Conservation (phyloP, 352 stramenopile species). For the Blastocystis sp. region DNA sequence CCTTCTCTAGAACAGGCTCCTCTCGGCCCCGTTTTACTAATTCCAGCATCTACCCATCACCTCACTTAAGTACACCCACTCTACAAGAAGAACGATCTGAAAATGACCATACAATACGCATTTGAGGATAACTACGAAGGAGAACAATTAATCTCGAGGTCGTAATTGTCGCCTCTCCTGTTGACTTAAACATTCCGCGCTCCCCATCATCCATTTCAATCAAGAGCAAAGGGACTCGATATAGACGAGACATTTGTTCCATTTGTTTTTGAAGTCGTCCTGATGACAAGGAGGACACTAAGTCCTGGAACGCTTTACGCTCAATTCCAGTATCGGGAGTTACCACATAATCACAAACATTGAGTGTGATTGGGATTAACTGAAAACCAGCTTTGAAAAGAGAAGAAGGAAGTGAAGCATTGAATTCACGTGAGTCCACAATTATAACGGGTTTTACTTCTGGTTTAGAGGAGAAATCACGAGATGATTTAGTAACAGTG, state of each 20-base stretch:
- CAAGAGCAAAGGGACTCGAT: neutral
- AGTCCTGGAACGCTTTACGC: conserved; percentile 19
- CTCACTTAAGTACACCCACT: neutral
- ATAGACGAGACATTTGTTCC: conserved; percentile 33
- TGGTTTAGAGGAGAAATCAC: neutral
- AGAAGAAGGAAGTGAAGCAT: neutral
- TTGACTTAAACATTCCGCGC: neutral
- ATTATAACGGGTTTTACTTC: neutral
- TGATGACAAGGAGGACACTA: conserved; percentile 3
- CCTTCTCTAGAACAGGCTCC: conserved; percentile 15
- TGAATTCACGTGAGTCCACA: conserved; percentile 46
- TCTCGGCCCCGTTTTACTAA: conserved; percentile 33
- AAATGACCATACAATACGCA: conserved; percentile 60
- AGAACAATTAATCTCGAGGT: conserved; percentile 5
- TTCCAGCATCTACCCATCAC: conserved; percentile 31
- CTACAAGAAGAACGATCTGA: neutral
- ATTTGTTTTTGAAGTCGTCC: conserved; percentile 55
- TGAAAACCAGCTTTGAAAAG: conserved; percentile 10
- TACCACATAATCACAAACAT: conserved; percentile 52
- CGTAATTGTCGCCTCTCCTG: neutral
- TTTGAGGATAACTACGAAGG: conserved; percentile 20
- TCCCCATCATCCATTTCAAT: conserved; percentile 21
- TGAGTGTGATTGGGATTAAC: conserved; percentile 10
- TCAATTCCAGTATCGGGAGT: conserved; percentile 19
- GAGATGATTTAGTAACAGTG: too few relatives aligned